A percentile compares a stretch with the other conserved stretches of the same genome.
Evolutionary conservation across 257 asterid genomes (phyloP).

Genomic region (Jaltomata sinuosa): DNA sequence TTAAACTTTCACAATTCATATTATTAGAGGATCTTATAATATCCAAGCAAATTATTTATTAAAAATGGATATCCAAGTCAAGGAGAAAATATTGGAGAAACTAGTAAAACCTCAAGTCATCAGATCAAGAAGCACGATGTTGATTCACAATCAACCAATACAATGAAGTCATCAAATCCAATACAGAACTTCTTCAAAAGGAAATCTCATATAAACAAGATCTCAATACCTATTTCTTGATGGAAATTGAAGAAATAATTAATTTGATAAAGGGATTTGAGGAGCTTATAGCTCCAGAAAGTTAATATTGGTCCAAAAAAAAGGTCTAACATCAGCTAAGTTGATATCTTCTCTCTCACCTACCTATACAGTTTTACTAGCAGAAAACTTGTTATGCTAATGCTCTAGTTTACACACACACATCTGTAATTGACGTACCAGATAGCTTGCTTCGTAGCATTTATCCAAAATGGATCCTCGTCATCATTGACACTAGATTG

Average conservation of each 20-base stretch:
- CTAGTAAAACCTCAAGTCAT: neutral
- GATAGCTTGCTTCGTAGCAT: constrained; percentile 23
- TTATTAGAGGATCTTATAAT: neutral
- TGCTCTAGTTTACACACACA: neutral
- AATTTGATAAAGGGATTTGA: neutral
- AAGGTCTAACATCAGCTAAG: neutral
- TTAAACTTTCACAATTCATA: neutral
- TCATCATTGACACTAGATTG: constrained; percentile 31
- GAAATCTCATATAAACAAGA: neutral
- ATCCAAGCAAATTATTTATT: neutral
- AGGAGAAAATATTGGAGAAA: neutral
- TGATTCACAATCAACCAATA: neutral
- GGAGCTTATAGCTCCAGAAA: neutral
- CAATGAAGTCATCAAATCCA: no score
- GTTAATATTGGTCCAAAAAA: neutral
- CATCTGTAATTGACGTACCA: constrained; percentile 26
- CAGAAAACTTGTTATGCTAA: neutral
- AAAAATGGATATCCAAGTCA: neutral
- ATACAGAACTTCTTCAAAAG: neutral
- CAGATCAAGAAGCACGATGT: neutral
- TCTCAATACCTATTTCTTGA: neutral
- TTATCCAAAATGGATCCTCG: constrained; percentile 45
- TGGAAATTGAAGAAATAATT: neutral
- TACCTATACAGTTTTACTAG: neutral
- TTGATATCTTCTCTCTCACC: neutral